Evolutionary conservation across 2,329 filamentous ascomycete species (phyloP).

Genomic region (Periconia sp.): DNA sequence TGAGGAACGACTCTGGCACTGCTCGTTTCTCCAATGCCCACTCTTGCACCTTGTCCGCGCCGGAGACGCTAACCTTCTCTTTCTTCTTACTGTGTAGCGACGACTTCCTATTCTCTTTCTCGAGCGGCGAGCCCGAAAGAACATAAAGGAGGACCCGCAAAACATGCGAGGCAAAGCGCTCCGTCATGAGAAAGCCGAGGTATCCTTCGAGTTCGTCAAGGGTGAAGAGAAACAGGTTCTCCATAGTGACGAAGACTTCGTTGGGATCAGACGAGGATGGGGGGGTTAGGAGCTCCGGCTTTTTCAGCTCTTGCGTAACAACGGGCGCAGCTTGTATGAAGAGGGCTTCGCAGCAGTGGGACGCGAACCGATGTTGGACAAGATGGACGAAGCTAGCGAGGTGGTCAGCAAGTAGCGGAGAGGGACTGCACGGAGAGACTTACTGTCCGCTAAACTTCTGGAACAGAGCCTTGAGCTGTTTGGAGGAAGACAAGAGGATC

Average conservation of each 20-base stretch:
- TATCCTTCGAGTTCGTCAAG: conserved; percentile 88
- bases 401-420: conserved; percentile 18
- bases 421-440: conserved; percentile 29
- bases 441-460: conserved; percentile 80
- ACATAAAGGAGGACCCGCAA: conserved; percentile 85
- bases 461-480: conserved; percentile 87
- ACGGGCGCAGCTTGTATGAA: conserved; percentile 83
- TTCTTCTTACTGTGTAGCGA: conserved; percentile 93
- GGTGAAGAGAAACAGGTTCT: conserved; percentile 81
- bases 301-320: conserved; percentile 73
- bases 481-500: conserved; percentile 78
- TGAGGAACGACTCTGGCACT: conserved; percentile 79
- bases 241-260: conserved; percentile 70
- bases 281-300: conserved; percentile 51
- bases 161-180: conserved; percentile 88
- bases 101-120: conserved; percentile 65
- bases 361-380: conserved; percentile 94
- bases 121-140: conserved; percentile 80
- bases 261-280: conserved; percentile 55
- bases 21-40: conserved; percentile 48
- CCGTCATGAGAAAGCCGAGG: conserved; percentile 82
- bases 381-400: conserved; percentile 78
- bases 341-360: conserved; percentile 94
- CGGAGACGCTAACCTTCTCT: conserved; percentile 71
- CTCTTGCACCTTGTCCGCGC: conserved; percentile 57